Percentiles rank a stretch among this genome's conserved stretches.
Evolutionary conservation across 805 yeast species (phyloP).

Genomic region (Candida methanosorbosa): DNA sequence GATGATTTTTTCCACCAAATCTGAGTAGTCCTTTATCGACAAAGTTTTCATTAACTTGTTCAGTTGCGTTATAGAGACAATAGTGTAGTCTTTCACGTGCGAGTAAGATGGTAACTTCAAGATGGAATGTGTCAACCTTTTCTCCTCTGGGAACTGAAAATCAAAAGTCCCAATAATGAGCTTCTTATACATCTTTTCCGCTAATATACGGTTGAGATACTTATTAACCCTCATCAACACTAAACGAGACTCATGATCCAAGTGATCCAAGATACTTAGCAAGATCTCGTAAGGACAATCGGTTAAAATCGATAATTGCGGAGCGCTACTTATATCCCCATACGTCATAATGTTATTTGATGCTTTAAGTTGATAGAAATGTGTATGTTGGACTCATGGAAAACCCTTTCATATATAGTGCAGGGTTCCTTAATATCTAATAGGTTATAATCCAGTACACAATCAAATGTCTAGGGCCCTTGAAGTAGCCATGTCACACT

Average conservation of each 20-base stretch:
- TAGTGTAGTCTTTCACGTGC: neutral
- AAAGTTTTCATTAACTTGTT: neutral
- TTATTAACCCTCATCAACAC: neutral
- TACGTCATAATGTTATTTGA: no score
- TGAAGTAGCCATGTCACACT: no score
- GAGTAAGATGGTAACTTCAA: constrained; percentile 1
- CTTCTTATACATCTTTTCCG: neutral
- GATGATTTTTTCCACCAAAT: neutral
- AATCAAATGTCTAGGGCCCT: no score
- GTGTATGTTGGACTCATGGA: no score
- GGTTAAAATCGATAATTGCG: no score
- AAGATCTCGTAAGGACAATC: no score
- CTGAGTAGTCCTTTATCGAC: neutral
- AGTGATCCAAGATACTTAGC: no score
- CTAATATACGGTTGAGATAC: neutral
- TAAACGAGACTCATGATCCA: neutral
- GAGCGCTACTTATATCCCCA: no score
- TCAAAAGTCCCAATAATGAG: constrained; percentile 1
- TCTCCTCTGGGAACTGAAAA: constrained; percentile 1
- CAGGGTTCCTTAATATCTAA: no score
- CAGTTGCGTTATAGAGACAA: neutral
- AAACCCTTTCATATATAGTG: no score
- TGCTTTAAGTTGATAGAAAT: no score
- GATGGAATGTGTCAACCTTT: neutral
- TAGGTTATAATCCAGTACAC: no score